Base-by-base conservation (phyloP, 257 asterid species). In the Marsdenia floribunda region DNA sequence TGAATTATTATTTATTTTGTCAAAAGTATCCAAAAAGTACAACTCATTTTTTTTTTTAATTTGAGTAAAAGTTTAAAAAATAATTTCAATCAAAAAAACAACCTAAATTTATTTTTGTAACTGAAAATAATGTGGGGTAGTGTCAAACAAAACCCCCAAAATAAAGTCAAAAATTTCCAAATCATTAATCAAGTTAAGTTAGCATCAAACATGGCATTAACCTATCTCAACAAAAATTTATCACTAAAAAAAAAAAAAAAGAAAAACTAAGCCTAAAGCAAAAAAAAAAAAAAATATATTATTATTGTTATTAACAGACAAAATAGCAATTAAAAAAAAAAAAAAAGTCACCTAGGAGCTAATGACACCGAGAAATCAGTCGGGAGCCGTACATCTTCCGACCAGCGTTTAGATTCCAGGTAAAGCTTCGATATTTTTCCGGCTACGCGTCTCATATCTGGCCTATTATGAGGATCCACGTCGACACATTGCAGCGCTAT, bases 341-440 rank as follows among this genome's bases (percentile, higher is more conserved):
- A 21, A 10, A 26, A 18, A 1, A 49, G n/a, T 50, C 55, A 82
- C 2, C 88, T 79, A 65, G 86, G 83, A 19, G 78, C 85, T 50
- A 85, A 85, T 16, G 88, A 85, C 52, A 78, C 82, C 24, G 86
- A 54, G 59, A 85, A 68, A 44, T 76, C 85, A 0, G 83, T 29
- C 35, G 86, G 88, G 54, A 77, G 74, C 13, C 55, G 75, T n/a
- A 82, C 76, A 54, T 73, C 74, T n/a, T 87, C 90, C 40, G 89
- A 83, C 99, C 99, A 94, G 52, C 70, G 64, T 82, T 90, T 85
- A 6, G 99, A 94, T 68, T 92, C 98, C 84, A 92, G 84, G 79
- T 84, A 90, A 86, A 92, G 75, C 70, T 89, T 88, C 4, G 99
- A 94, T 78, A 92, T 82, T 74, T 83, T 77, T 53, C 80, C 81